Conservation (phyloP, 1,284 basidiomycete genomes). For the Irpex sp. region DNA sequence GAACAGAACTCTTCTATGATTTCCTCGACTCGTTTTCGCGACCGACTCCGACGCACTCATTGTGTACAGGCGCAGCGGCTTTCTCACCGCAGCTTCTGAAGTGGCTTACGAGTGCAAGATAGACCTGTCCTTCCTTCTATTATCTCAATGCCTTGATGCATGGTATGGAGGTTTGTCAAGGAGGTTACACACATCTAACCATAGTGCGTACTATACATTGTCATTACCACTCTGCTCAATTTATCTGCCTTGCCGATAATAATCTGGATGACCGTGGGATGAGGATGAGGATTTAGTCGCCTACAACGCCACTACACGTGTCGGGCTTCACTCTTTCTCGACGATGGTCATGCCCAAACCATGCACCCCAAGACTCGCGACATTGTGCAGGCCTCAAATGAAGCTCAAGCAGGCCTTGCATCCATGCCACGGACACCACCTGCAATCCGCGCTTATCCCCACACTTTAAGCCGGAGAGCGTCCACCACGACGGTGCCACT, state of each 20-base stretch:
- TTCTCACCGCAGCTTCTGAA: conserved; percentile 32
- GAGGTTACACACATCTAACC: conserved; percentile 22
- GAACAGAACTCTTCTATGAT: no score
- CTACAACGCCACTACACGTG: neutral
- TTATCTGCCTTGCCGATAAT: neutral
- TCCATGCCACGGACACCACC: neutral
- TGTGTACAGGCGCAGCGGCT: conserved; percentile 36
- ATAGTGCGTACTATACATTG: conserved; percentile 1
- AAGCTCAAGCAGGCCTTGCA: neutral
- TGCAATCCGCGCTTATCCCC: neutral
- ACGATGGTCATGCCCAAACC: neutral
- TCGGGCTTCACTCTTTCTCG: neutral
- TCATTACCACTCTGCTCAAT: neutral
- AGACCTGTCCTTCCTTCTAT: conserved; percentile 23
- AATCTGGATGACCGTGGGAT: neutral
- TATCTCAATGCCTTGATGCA: conserved; percentile 26
- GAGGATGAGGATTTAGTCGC: neutral
- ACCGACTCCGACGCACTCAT: conserved; percentile 19
- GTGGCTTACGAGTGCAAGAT: conserved; percentile 30
- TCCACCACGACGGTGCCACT: neutral
- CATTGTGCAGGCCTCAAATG: neutral
- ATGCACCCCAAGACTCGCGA: neutral
- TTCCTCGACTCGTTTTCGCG: no score
- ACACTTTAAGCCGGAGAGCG: neutral
- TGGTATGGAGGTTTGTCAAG: conserved; percentile 31